These are phyloP conservation scores for Hortiboletus flavorubellus DNA, from an alignment of 768 basidiomycete species.

Conservation along the genomic window DNA sequence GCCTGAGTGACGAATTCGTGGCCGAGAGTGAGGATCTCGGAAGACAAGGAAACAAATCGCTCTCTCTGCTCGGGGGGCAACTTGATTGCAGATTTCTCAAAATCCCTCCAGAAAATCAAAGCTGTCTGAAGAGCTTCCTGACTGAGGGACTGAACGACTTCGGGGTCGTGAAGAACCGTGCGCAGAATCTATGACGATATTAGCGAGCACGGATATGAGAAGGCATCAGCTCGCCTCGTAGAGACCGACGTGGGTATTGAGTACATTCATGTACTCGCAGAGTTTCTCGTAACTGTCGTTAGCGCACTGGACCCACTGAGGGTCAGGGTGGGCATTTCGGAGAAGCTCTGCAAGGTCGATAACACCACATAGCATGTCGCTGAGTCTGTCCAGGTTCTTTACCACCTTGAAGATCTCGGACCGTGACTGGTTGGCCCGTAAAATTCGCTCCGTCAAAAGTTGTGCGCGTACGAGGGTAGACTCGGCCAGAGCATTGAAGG, in stretches of 20 bases:
- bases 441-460: conserved; percentile 79
- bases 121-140: conserved; percentile 85
- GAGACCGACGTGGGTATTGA: conserved; percentile 90
- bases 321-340: conserved; percentile 90
- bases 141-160: conserved; percentile 60
- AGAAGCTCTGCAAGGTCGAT: conserved; percentile 95
- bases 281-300: conserved; percentile 87
- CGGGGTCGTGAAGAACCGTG: conserved; percentile 63
- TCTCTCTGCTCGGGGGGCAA: conserved; percentile 73
- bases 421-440: conserved; percentile 66
- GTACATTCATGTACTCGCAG: conserved; percentile 96
- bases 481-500: conserved; percentile 69
- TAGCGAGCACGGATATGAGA: conserved; percentile 16
- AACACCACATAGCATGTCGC: conserved; percentile 92
- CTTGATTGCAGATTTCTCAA: conserved; percentile 95
- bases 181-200: conserved; percentile 56
- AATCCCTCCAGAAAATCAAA: conserved; percentile 92
- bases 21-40: conserved; percentile 84
- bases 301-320: conserved; percentile 75
- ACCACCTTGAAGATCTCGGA: conserved; percentile 81
- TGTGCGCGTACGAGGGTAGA: conserved; percentile 79
- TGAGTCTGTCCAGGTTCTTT: conserved; percentile 94
- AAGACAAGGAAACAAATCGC: conserved; percentile 85
- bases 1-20: conserved; percentile 78
- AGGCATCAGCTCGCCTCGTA: conserved; percentile 64